Evolutionary conservation across 306 rosid species (phyloP).

Genomic region (Sicyos edulis): DNA sequence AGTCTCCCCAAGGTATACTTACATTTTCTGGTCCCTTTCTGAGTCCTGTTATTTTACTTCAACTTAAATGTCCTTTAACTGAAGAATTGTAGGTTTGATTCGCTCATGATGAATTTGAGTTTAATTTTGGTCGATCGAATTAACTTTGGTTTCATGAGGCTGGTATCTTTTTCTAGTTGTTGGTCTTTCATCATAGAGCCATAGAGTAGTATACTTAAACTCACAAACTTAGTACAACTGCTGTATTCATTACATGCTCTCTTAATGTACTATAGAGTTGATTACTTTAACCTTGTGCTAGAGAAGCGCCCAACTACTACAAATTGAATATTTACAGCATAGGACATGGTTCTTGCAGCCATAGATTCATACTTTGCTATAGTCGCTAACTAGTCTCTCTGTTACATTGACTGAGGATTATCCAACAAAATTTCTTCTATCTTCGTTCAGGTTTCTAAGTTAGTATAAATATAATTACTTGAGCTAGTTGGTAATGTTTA

Average conservation of each 20-base stretch:
- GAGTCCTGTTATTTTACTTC: background rate
- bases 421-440: background rate
- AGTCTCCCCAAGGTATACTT: background rate
- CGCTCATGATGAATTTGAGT: background rate
- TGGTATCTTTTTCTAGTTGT: background rate
- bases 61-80: background rate
- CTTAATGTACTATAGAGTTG: background rate
- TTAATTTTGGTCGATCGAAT: background rate
- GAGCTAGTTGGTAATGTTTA: background rate
- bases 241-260: background rate
- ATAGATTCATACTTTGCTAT: background rate
- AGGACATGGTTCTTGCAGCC: background rate
- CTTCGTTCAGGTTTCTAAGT: background rate
- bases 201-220: background rate
- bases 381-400: background rate
- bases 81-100: slow-evolving; percentile 1
- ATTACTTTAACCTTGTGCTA: background rate
- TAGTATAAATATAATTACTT: background rate
- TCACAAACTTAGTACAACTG: background rate
- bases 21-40: background rate
- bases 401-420: background rate
- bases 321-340: background rate
- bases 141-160: background rate
- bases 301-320: background rate
- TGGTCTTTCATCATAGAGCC: background rate